Base-by-base conservation (phyloP, 106 monocot genomes). In the Dioscorea alata region DNA sequence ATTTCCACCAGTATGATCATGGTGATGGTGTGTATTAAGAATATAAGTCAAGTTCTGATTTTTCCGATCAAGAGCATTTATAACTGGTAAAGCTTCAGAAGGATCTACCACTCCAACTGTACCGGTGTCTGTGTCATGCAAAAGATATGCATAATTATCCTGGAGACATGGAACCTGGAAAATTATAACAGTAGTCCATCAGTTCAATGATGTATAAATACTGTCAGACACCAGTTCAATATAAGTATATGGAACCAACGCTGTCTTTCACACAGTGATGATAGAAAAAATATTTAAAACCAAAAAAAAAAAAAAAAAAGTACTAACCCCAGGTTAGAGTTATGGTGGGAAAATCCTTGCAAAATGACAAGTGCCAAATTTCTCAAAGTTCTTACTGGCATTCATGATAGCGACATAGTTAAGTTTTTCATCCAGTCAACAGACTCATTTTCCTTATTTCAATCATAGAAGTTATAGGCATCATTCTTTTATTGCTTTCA, bases 1-100 rank as follows among this genome's bases (percentile, higher is more conserved):
- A 74, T 92, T 97, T 48, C 96, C 96, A 74, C 92, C 96, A 72
- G 96, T 97, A 78, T 97, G 96, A 70, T 97, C 96, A 73, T 86
- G 83, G 71, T 97, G 96, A 81, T 92, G 92, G 74, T 97, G 96
- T 23, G 96, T 97, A 63, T 97, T 97, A 60, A 97, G 78, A 64
- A 97, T 91, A 59, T 97, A 97, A 15, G 88, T 92, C 53, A 97
- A 75, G 60, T 85, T 97, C 64, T 89, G 89, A 76, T 92, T 97
- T 74, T 71, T 97, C 48, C 75, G 80, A 13, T 79, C 61, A 24
- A 97, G 63, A 24, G 72, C 92, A 78, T 87, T 82, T 79, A 92
- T 83, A 61, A 97, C 57, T 70, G 96, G 92, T 60, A 65, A 32
- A 76, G 96, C 81, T 89, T 97, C 96, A 67, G 96, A 89, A 78